Evolutionary conservation across 2,329 filamentous ascomycete genomes (phyloP).

Genomic region (Trichoderma lentiforme): DNA sequence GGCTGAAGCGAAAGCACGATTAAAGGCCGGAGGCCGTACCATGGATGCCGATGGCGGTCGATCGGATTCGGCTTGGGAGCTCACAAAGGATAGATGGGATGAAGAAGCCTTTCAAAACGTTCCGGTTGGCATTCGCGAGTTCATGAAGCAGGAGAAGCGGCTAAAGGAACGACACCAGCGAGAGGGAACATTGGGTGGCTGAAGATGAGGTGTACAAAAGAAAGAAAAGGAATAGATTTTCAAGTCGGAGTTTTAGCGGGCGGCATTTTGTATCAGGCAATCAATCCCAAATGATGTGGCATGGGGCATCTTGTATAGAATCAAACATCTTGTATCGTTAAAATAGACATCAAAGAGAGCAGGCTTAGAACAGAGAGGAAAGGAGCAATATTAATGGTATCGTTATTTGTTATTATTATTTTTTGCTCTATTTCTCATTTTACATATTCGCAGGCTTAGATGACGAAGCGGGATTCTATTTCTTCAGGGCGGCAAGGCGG

Average conservation of each 20-base stretch:
- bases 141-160: constrained; percentile 95
- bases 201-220: background rate
- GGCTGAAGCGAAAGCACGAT: constrained; percentile 57
- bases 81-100: constrained; percentile 53
- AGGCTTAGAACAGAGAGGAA: background rate
- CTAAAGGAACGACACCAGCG: constrained; percentile 70
- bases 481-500: constrained; percentile 59
- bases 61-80: constrained; percentile 53
- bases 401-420: background rate
- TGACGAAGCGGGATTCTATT: background rate
- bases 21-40: constrained; percentile 41
- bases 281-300: background rate
- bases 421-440: background rate
- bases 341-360: background rate
- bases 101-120: constrained; percentile 74
- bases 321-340: background rate
- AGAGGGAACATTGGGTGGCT: constrained; percentile 38
- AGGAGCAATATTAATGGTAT: background rate
- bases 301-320: background rate
- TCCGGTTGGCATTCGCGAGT: constrained; percentile 89
- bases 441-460: background rate
- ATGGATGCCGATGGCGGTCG: constrained; percentile 82
- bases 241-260: background rate
- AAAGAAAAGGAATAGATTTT: background rate
- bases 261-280: background rate